Evolutionary conservation across 208 protist species (phyloP).

Genomic region (Leishmania amazonensis): DNA sequence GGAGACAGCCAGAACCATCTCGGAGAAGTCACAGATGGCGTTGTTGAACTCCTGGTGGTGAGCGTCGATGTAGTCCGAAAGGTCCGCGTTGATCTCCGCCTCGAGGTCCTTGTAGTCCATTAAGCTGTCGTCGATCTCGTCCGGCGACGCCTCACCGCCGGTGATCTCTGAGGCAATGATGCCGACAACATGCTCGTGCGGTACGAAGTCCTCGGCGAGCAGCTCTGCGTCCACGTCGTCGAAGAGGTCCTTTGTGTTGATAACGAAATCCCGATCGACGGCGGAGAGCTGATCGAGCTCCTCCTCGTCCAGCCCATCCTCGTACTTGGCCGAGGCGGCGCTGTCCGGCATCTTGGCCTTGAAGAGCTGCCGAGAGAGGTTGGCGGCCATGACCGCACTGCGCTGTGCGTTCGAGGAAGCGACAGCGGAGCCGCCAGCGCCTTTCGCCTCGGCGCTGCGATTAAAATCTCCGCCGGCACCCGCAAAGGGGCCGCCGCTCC

Average conservation of each 20-base stretch:
- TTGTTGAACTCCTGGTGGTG: constrained; percentile 87
- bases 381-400: constrained; percentile 21
- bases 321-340: constrained; percentile 1
- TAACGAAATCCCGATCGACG: constrained; percentile 64
- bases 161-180: constrained; percentile 63
- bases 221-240: constrained; percentile 70
- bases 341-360: constrained; percentile 28
- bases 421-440: neutral
- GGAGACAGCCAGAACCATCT: constrained; percentile 84
- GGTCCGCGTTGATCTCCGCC: constrained; percentile 59
- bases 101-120: constrained; percentile 64
- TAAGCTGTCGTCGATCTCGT: constrained; percentile 74
- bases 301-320: constrained; percentile 52
- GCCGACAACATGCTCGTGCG: constrained; percentile 79
- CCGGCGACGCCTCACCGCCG: constrained; percentile 54
- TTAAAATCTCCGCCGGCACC: neutral
- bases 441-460: neutral
- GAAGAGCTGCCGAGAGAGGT: constrained; percentile 53
- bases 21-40: constrained; percentile 75
- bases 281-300: constrained; percentile 37
- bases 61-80: constrained; percentile 74
- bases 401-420: constrained; percentile 14
- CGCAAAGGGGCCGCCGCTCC: neutral
- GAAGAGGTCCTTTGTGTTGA: constrained; percentile 68
- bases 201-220: constrained; percentile 64